Base-by-base conservation (phyloP, 371 early-diverging fungal genomes). In the Thermomucor indicae-seudaticae region DNA sequence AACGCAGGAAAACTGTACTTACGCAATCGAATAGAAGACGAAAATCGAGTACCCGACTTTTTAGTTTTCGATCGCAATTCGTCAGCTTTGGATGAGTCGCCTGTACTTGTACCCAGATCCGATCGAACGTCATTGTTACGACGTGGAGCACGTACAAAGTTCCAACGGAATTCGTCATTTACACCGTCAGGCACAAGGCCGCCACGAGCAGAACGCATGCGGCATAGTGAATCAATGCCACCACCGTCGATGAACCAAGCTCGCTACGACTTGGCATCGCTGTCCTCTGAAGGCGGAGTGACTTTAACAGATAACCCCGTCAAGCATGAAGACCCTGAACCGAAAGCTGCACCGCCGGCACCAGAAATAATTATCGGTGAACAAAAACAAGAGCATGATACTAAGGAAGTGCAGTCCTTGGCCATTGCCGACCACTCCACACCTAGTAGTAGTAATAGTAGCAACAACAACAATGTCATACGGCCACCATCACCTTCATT, bases 71-170 rank as follows among this genome's bases (percentile, higher is more conserved):
- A 75, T 53, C 62, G 76, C 41, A 64, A 79, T 43, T 79, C 79
- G 6, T 67, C 79, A 16, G 60, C 79, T 12, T 38, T 64, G 20
- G 79, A 75, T 57, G 62, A 72, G 16, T 76, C 77, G 5, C 57
- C 58, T 35, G 64, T 75, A 5, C 56, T 79, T 8, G 75, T 76
- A 16, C 75, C 72, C 1, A 67, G 65, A 55, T 67, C 65, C 24
- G 65, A 76, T 54, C 52, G 77, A 40, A 62, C 73, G 16, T 56
- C 71, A n/a, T 53, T 60, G 39, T 50, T 70, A 30, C 57, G 77
- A 38, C 64, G 79, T 58, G 69, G 75, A 1, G 79, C 79, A 22
- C 65, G 79, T 4, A 76, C 72, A 4, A 78, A 70, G 38, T 70
- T 78, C 42, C 74, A 76, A 34, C 55, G 79, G 19, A 75, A 71